These are phyloP conservation scores for Capsicum pubescens DNA, from an alignment of 257 asterid genomes.

Conservation along the genomic window DNA sequence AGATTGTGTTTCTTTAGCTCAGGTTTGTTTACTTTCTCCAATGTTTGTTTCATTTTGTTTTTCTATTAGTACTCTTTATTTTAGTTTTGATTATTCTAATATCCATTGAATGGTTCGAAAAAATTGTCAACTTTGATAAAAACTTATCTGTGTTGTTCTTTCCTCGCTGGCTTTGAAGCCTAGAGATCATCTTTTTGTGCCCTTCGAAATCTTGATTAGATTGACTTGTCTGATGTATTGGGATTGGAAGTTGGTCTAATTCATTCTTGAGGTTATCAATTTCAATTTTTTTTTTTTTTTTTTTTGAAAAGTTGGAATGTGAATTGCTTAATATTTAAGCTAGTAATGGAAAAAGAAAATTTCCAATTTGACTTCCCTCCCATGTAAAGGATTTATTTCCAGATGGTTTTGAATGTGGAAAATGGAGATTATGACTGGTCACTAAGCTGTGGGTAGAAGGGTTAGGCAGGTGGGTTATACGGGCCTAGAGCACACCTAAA, in stretches of 20 bases:
- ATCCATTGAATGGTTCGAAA: slow-evolving; percentile 42
- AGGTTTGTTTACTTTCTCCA: slow-evolving; percentile 78
- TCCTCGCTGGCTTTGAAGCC: neutral
- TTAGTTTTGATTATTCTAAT: slow-evolving; percentile 29
- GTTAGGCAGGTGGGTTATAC: neutral
- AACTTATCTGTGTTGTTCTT: slow-evolving; percentile 27
- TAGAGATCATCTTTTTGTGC: slow-evolving; percentile 32
- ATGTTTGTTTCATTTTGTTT: slow-evolving; percentile 41
- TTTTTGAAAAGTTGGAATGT: neutral
- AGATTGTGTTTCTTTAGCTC: slow-evolving; percentile 89
- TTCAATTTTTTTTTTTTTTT: neutral
- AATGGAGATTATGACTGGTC: slow-evolving; percentile 2
- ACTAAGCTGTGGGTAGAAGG: slow-evolving; percentile 15
- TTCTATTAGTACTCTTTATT: neutral
- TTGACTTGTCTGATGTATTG: slow-evolving; percentile 17
- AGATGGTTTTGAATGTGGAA: slow-evolving; percentile 16
- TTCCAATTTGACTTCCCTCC: slow-evolving; percentile 19
- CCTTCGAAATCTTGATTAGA: slow-evolving; percentile 25
- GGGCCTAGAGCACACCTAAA: neutral
- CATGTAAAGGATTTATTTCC: slow-evolving; percentile 35
- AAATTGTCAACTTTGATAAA: slow-evolving; percentile 46
- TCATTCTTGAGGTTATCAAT: slow-evolving; percentile 39
- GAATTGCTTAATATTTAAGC: slow-evolving; percentile 10
- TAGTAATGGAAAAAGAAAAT: neutral
- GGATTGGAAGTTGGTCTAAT: neutral